Percentiles rank a stretch among this genome's conserved stretches.
These are phyloP conservation scores for Hypsizygus marmoreus DNA, from an alignment of 768 basidiomycete genomes.

Conservation along the genomic window DNA sequence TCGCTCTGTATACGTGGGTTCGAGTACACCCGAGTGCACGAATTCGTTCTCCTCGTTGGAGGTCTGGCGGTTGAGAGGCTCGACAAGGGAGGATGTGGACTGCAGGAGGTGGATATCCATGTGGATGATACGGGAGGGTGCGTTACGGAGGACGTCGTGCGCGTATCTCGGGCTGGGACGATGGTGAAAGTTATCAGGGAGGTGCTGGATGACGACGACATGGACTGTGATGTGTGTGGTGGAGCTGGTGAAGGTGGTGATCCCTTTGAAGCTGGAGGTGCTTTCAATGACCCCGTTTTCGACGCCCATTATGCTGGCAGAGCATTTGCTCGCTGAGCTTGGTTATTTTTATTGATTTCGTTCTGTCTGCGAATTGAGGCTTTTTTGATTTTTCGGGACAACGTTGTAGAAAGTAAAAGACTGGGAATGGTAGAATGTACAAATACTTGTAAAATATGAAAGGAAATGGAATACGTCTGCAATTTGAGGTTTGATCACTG, in stretches of 20 bases:
- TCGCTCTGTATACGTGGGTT: slow-evolving; percentile 30
- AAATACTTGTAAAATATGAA: too few relatives aligned
- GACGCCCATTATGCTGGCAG: slow-evolving; percentile 24
- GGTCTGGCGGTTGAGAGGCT: slow-evolving; percentile 26
- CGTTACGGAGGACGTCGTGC: slow-evolving; percentile 11
- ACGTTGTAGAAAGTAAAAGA: background rate
- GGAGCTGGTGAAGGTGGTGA: too few relatives aligned
- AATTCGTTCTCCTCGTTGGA: slow-evolving; percentile 29
- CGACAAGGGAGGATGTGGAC: slow-evolving; percentile 19
- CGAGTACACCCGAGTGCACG: slow-evolving; percentile 22
- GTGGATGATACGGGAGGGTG: slow-evolving; percentile 22
- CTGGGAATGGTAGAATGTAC: background rate
- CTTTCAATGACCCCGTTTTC: slow-evolving; percentile 30
- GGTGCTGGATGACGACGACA: slow-evolving; percentile 16
- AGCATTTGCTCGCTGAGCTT: slow-evolving; percentile 7
- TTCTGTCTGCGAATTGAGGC: background rate
- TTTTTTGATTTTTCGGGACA: background rate
- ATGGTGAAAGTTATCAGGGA: slow-evolving; percentile 25
- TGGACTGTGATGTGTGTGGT: slow-evolving; percentile 18
- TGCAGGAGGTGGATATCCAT: slow-evolving; percentile 34
- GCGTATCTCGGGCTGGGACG: slow-evolving; percentile 11
- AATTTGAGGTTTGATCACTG: too few relatives aligned
- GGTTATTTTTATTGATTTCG: slow-evolving; percentile 12
- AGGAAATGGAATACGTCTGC: too few relatives aligned
- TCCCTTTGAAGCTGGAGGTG: slow-evolving; percentile 27